Conservation (phyloP, 768 basidiomycete species). For the Collybia sordida region DNA sequence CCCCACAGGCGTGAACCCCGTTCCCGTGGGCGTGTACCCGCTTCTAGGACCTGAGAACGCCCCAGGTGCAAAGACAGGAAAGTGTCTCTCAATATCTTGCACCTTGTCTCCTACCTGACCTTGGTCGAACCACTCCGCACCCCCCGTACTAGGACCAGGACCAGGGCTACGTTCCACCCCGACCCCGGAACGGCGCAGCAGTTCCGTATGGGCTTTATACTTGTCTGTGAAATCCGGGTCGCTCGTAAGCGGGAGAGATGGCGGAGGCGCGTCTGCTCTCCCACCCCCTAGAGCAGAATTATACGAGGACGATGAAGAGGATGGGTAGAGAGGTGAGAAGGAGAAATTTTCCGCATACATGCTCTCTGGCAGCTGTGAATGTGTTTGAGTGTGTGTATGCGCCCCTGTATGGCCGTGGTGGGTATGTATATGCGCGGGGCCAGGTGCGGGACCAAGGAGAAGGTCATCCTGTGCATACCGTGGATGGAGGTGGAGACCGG, state of each 20-base stretch:
- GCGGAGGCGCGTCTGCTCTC: conserved; percentile 7
- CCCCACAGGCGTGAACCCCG: too few species aligned
- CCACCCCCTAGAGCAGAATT: too few species aligned
- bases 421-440: conserved; percentile 13
- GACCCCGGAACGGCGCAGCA: conserved; percentile 28
- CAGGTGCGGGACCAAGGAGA: conserved; percentile 31
- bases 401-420: too few species aligned
- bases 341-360: conserved; percentile 18
- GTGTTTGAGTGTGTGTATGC: too few species aligned
- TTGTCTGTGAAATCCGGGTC: conserved; percentile 44
- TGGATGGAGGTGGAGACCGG: background rate
- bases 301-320: too few species aligned
- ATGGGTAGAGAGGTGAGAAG: conserved; percentile 22
- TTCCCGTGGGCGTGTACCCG: too few species aligned
- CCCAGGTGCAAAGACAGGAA: background rate
- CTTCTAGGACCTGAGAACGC: too few species aligned
- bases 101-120: background rate
- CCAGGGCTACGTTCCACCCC: background rate
- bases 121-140: background rate
- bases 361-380: conserved; percentile 26
- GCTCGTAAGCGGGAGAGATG: conserved; percentile 7
- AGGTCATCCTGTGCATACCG: conserved; percentile 30
- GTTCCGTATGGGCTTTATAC: conserved; percentile 47
- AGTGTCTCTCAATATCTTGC: background rate
- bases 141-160: background rate